Evolutionary conservation across 179 eudicot species (phyloP).

Genomic region (Camellia oleifera): DNA sequence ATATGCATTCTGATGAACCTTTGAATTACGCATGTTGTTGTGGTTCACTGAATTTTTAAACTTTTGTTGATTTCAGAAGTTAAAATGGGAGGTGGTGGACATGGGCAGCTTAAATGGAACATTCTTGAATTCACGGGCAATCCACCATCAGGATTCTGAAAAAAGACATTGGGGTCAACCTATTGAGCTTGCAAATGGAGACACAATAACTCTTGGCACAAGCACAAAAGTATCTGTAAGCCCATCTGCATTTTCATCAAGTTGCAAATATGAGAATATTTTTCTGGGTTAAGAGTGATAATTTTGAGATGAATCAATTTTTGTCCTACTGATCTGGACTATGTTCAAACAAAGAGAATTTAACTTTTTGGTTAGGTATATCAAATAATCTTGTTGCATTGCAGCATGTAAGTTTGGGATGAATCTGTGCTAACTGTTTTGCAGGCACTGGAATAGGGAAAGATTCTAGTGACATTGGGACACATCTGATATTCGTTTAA

Average conservation of each 20-base stretch:
- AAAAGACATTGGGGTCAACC: constrained; percentile 94
- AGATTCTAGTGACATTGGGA: constrained; percentile 1
- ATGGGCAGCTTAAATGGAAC: constrained; percentile 99
- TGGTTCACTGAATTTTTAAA: not conserved
- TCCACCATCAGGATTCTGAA: constrained; percentile 69
- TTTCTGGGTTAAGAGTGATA: not conserved
- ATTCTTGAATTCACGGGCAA: constrained; percentile 63
- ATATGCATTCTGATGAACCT: not conserved
- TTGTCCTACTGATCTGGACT: constrained; percentile 1
- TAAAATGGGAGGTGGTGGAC: constrained; percentile 95
- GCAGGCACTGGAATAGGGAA: not conserved
- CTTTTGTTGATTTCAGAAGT: constrained; percentile 45
- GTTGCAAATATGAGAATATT: not conserved
- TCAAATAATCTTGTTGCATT: not conserved
- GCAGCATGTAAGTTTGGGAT: not conserved
- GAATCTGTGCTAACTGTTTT: not conserved
- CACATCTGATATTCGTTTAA: not conserved
- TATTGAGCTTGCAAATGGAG: constrained; percentile 76
- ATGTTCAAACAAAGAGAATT: not conserved
- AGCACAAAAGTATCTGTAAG: constrained; percentile 77
- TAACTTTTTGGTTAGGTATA: not conserved
- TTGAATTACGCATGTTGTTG: constrained; percentile 6
- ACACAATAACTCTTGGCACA: constrained; percentile 85
- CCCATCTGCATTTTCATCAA: not conserved
- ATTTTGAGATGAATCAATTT: not conserved